phyloP scores from a whole-genome alignment of 2,329 filamentous ascomycete species.

The Ceratocystis papillata region DNA sequence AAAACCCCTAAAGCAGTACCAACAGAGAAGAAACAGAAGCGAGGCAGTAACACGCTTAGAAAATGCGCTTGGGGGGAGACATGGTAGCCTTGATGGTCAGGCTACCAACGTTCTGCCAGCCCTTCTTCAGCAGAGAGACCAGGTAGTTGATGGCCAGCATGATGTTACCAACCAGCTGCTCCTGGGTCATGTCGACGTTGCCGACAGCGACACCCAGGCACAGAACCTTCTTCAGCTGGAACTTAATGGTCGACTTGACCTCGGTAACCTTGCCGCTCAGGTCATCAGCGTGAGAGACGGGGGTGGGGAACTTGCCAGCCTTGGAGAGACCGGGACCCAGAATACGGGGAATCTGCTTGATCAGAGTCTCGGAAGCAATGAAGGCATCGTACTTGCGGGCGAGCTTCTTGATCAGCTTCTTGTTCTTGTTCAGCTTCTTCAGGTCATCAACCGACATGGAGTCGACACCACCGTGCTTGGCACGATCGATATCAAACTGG shows the following conservation, averaged over 20 bases:
- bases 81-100: conserved; percentile 99
- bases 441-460: conserved; percentile 97
- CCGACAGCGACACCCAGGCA: conserved; percentile 99
- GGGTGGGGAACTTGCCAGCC: conserved; percentile 99
- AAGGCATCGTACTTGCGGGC: conserved; percentile 99
- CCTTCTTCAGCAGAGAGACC: conserved; percentile 98
- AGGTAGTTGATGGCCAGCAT: conserved; percentile 99
- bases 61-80: conserved; percentile 95
- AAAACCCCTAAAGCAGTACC: background rate
- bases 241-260: conserved; percentile 99
- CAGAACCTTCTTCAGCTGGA: conserved; percentile 99
- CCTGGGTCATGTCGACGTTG: conserved; percentile 94
- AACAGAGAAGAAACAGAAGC: conserved; percentile 25
- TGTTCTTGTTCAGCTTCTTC: conserved; percentile 99
- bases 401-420: conserved; percentile 99
- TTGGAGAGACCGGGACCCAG: conserved; percentile 96
- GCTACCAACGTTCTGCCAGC: conserved; percentile 99
- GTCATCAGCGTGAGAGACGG: conserved; percentile 93
- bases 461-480: conserved; percentile 97
- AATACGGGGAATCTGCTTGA: conserved; percentile 99
- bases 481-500: conserved; percentile 98
- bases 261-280: conserved; percentile 92
- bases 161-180: conserved; percentile 95
- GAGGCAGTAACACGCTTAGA: conserved; percentile 50
- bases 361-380: conserved; percentile 89